phyloP scores from a whole-genome alignment of 805 yeast species.

The Candida ovalis region DNA sequence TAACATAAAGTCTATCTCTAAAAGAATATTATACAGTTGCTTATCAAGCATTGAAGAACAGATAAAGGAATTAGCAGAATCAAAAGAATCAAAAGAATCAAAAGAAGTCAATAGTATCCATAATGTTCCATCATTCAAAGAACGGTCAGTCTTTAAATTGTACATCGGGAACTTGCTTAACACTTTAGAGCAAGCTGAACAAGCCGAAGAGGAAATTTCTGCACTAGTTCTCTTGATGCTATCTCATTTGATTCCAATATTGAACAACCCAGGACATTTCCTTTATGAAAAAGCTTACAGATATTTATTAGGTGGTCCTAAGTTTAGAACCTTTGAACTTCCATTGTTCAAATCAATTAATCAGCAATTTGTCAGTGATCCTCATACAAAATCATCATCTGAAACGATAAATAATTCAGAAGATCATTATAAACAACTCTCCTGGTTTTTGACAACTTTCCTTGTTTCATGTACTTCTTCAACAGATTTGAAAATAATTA shows the following conservation, averaged over 20 bases:
- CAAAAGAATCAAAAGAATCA: conserved; percentile 15
- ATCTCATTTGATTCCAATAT: conserved; percentile 52
- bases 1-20: conserved; percentile 34
- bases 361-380: conserved; percentile 23
- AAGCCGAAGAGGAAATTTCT: conserved; percentile 26
- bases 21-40: conserved; percentile 42
- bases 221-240: conserved; percentile 53
- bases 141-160: conserved; percentile 50
- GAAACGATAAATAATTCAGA: conserved; percentile 35
- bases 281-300: conserved; percentile 68
- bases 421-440: conserved; percentile 51
- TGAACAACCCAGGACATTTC: conserved; percentile 67
- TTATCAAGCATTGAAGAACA: conserved; percentile 39
- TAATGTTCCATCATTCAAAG: conserved; percentile 41
- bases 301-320: conserved; percentile 59
- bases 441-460: conserved; percentile 61
- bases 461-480: conserved; percentile 42
- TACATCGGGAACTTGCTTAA: conserved; percentile 45
- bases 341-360: conserved; percentile 43
- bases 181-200: conserved; percentile 28
- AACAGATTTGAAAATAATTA: conserved; percentile 51
- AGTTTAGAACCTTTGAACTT: conserved; percentile 36
- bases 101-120: too few relatives aligned
- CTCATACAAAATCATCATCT: conserved; percentile 16
- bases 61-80: conserved; percentile 22